Evolutionary conservation across 2,329 filamentous ascomycete species (phyloP), one percentile per base, ranked within the genome.

Genomic region (Lasiodiplodia gonubiensis): DNA sequence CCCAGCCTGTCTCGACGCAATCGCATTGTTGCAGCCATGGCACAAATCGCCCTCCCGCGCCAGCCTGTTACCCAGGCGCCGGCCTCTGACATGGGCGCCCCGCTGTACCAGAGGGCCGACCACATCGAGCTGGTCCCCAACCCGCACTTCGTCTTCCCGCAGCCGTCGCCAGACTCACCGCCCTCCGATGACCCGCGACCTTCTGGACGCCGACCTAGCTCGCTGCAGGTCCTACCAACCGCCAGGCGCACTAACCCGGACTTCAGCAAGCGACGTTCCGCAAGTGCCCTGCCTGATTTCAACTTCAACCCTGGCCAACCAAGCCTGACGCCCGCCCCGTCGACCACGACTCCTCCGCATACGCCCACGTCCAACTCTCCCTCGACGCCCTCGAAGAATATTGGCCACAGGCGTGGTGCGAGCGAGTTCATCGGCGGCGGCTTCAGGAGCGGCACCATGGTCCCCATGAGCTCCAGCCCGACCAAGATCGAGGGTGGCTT

Each of bases 351-450:
- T 53, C 80, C 79, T 48, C 75, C 76, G n/a, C 73, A 75, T 21
- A 79, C 79, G 10, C 79, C 81, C 12, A 71, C 74, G 16, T 68
- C 74, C n/a, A 69, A 71, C 33, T 69, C 75, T 12, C 78, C 80
- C 4, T 73, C 75, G 16, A 80, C 81, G 33, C 84, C 89, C 21
- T 82, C 85, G 23, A 84, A 87, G 69, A 81, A 86, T 27, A 80
- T 81, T 37, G 88, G 89, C 25, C 91, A 93, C 75, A 86, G 90
- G 73, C 87, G 94, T 73, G 91, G 91, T 65, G 91, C 89, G 33
- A 97, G 93, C 76, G 93, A 97, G 76, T 93, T 96, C 74, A 91
- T 96, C 55, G 92, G 92, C 46, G 92, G 91, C 8, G 90, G 90
- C 52, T 80, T 82, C 3, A 25, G 57, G 73, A 70, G 78, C 72